Conservation (phyloP, 208 protist genomes). For the Vickermania spadyakhi region DNA sequence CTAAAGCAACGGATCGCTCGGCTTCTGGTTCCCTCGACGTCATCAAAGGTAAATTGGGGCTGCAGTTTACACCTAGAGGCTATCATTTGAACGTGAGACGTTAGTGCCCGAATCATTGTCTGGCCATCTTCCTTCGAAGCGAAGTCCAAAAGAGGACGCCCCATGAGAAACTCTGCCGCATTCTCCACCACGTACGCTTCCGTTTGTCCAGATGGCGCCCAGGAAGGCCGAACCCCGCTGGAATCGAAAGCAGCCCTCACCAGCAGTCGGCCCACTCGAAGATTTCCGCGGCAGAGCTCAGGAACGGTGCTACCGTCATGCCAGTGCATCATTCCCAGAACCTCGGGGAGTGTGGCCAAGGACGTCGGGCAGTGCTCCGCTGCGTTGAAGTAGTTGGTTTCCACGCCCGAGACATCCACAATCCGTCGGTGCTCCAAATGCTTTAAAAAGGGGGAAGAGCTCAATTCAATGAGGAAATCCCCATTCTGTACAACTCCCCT, state of each 20-base stretch:
- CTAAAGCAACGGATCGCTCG: too few species aligned
- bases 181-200: conserved; percentile 30
- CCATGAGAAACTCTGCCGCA: conserved; percentile 19
- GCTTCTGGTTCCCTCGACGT: too few species aligned
- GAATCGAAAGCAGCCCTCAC: conserved; percentile 33
- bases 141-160: conserved; percentile 23
- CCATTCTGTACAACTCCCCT: conserved; percentile 12
- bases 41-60: too few species aligned
- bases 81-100: too few species aligned
- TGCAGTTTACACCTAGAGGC: too few species aligned
- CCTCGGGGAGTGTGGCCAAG: conserved; percentile 36
- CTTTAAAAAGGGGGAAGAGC: conserved; percentile 19
- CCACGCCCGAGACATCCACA: conserved; percentile 65
- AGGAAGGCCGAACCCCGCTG: conserved; percentile 1
- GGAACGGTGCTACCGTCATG: conserved; percentile 75
- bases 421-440: conserved; percentile 28
- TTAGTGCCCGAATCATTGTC: too few species aligned
- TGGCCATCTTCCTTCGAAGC: conserved; percentile 35
- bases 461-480: conserved; percentile 29
- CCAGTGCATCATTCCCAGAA: conserved; percentile 67
- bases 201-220: conserved; percentile 4
- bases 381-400: conserved; percentile 50
- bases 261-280: conserved; percentile 33
- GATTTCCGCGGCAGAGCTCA: conserved; percentile 46
- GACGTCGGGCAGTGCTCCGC: conserved; percentile 21